Conservation (phyloP, 2,329 filamentous ascomycete species). For the Fusarium buharicum region DNA sequence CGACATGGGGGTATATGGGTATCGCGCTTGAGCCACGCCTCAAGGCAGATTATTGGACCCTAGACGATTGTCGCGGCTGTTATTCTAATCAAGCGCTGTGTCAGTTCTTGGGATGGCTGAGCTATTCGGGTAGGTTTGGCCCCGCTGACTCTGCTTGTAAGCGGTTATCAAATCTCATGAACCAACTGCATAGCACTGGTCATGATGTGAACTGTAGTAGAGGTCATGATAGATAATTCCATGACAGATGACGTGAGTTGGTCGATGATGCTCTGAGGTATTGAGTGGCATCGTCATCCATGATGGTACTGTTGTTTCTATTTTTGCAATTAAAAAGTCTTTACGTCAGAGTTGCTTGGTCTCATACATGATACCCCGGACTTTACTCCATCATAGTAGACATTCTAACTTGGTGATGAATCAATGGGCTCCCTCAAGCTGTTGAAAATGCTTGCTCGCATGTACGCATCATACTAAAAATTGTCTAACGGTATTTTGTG, state of each 20-base stretch:
- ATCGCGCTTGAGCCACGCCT: constrained; percentile 23
- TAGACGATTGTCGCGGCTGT: constrained; percentile 18
- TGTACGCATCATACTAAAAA: background rate
- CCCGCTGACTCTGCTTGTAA: background rate
- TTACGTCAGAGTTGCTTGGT: background rate
- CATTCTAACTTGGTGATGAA: too few relatives aligned
- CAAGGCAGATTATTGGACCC: constrained; percentile 2
- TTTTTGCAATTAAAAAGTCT: background rate
- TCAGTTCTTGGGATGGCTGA: constrained; percentile 26
- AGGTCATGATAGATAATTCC: background rate
- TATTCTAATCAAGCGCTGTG: constrained; percentile 3
- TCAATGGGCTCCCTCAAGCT: too few relatives aligned
- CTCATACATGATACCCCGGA: too few relatives aligned
- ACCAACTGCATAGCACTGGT: background rate
- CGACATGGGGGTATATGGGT: background rate
- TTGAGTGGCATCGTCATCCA: too few relatives aligned
- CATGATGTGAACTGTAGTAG: too few relatives aligned
- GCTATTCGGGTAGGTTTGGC: constrained; percentile 1
- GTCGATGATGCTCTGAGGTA: too few relatives aligned
- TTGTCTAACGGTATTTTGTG: background rate
- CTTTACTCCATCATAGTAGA: too few relatives aligned
- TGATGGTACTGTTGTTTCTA: background rate
- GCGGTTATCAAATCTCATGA: background rate
- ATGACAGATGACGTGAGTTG: too few relatives aligned
- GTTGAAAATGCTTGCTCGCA: background rate